Conservation (phyloP, 768 basidiomycete species). For the Mycena metata region DNA sequence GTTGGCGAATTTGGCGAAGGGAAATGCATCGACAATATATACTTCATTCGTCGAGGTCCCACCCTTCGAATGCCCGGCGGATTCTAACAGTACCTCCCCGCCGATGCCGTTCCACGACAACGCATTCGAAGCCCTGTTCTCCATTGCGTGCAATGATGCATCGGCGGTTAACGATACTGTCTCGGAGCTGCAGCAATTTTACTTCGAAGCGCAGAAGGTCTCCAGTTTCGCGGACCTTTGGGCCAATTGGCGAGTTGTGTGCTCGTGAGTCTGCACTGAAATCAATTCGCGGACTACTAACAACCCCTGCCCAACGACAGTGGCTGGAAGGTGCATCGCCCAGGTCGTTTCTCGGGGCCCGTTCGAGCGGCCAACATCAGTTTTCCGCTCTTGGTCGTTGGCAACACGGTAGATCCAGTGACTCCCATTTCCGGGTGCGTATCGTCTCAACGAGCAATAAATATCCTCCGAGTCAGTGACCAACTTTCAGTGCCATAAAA, state of each 20-base stretch:
- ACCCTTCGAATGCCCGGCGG: constrained; percentile 49
- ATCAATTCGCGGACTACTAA: background rate
- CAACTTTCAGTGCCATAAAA: background rate
- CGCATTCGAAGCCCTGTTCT: background rate
- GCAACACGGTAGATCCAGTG: constrained; percentile 38
- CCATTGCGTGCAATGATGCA: constrained; percentile 13
- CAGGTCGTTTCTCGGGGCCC: constrained; percentile 42
- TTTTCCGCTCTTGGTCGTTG: constrained; percentile 47
- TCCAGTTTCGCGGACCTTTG: constrained; percentile 24
- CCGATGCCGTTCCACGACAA: constrained; percentile 7
- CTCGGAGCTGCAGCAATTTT: background rate
- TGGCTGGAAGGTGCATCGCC: constrained; percentile 18
- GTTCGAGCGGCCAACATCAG: constrained; percentile 47
- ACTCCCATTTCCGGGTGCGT: constrained; percentile 28
- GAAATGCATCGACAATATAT: constrained; percentile 47
- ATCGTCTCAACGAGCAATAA: too few relatives aligned
- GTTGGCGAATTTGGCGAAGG: constrained; percentile 51
- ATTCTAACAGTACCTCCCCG: background rate
- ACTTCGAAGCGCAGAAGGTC: background rate
- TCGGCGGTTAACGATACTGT: background rate
- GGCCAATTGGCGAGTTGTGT: background rate
- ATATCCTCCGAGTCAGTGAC: background rate
- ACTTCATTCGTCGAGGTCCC: constrained; percentile 22
- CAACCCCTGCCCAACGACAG: background rate
- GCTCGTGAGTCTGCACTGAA: constrained; percentile 5